Base-by-base conservation (phyloP, 306 rosid species). In the Hippophae gyantsensis region DNA sequence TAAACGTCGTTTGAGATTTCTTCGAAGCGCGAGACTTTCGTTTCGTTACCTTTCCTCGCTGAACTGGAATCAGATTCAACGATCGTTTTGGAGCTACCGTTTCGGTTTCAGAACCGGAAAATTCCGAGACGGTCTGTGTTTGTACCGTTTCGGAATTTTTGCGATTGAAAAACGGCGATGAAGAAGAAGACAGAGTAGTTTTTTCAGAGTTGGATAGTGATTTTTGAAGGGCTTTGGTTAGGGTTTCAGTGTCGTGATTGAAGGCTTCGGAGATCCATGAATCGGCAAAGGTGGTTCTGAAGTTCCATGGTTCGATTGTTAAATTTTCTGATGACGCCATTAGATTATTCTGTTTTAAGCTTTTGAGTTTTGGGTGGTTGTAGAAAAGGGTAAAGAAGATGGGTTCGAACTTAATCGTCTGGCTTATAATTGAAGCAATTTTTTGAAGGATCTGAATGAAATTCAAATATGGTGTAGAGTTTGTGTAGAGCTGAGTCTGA, bases 21-120 rank as follows among this genome's bases (percentile, higher is more conserved):
- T 87, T 92, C n/a, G 96, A 85, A 0, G 95, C 95, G 3, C 99
- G 82, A 0, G 95, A 82, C 66, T 85, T 92, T 40, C 96, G 58
- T 48, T 87, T 92, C 43, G 89, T 11, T 12, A 73, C 70, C 68
- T 77, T 85, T 0, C 89, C 87, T 0, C 69, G 65, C 0, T 81
- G 45, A 0, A 63, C 32, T 0, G 69, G 66, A 8, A 58, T 41
- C 6, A 64, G 8, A 49, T 9, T 48, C 6, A 71, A 52, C 66
- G 10, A 70, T 8, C 72, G 84, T n/a, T 66, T 73, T 5, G 69
- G 72, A 0, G 72, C 61, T 12, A 63, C 1, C 81, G 84, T 10
- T 69, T 83, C 95, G 5, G 72, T 86, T 51, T 90, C 97, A 0
- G 97, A 81, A 11, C 88, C 76, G 10, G 95, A 84, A 7, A 79